These are phyloP conservation scores for Cadophora gregata DNA, from an alignment of 2,329 filamentous ascomycete genomes.

Conservation along the genomic window DNA sequence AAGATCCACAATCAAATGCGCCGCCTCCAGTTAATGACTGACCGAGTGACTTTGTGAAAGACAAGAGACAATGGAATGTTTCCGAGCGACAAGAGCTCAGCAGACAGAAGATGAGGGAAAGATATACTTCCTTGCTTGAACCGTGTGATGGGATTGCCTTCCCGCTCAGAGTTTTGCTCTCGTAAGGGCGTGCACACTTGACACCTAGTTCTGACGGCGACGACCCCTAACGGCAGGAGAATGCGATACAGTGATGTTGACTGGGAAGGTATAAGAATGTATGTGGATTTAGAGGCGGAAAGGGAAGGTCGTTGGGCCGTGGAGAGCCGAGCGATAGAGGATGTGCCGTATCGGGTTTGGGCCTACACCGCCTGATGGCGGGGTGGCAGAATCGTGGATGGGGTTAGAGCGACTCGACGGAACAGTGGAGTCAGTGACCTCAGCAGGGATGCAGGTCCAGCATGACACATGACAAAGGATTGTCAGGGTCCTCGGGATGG, in stretches of 20 bases:
- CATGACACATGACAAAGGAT: background rate
- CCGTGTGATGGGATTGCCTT: slow-evolving; percentile 20
- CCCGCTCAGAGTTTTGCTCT: slow-evolving; percentile 23
- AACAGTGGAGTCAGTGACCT: background rate
- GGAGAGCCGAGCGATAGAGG: slow-evolving; percentile 2
- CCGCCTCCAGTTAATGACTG: background rate
- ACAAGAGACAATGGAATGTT: slow-evolving; percentile 17
- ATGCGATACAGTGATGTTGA: slow-evolving; percentile 10
- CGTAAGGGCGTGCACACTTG: slow-evolving; percentile 20
- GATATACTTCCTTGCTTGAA: slow-evolving; percentile 26
- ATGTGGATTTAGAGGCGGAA: slow-evolving; percentile 3
- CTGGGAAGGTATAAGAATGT: slow-evolving; percentile 12
- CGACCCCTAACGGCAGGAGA: slow-evolving; percentile 17
- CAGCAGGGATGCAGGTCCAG: background rate
- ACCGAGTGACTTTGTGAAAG: background rate
- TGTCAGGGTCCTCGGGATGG: slow-evolving; percentile 1
- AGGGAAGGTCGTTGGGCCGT: slow-evolving; percentile 14
- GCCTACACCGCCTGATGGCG: background rate
- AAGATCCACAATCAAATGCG: background rate
- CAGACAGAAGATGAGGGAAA: slow-evolving; percentile 22
- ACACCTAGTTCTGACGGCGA: slow-evolving; percentile 1
- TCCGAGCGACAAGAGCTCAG: slow-evolving; percentile 23
- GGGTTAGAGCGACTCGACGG: background rate
- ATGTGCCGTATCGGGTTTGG: background rate
- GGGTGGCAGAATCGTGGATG: background rate